Percentiles rank a stretch among this genome's conserved stretches.
Conservation (phyloP, 805 yeast species). For the Nakazawaea peltata region DNA sequence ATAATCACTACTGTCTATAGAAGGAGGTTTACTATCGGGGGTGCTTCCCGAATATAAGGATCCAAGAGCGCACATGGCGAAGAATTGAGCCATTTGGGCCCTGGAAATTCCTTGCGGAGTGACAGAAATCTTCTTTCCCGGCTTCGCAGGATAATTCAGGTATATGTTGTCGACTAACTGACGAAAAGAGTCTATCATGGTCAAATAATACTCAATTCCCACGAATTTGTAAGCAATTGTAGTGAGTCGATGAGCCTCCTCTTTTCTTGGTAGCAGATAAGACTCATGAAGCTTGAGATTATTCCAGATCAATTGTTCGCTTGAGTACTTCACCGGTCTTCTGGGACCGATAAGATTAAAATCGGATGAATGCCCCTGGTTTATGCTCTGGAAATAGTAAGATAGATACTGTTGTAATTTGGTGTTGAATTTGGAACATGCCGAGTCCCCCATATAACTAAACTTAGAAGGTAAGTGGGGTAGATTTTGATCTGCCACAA, state of each 20-base stretch:
- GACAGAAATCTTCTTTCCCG: conserved; percentile 1
- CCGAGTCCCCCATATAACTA: conserved; percentile 10
- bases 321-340: conserved; percentile 1
- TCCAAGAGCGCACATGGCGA: conserved; percentile 10
- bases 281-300: not conserved
- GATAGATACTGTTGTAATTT: conserved; percentile 9
- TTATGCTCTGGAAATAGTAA: not conserved
- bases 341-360: not conserved
- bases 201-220: conserved; percentile 9
- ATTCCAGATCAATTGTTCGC: conserved; percentile 8
- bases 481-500: conserved; percentile 9
- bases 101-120: not conserved
- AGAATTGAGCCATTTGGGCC: conserved; percentile 9
- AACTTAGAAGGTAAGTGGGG: conserved; percentile 2
- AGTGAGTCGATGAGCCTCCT: conserved; percentile 1
- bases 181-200: conserved; percentile 3
- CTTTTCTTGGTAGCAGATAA: conserved; percentile 4
- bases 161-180: conserved; percentile 6
- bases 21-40: too few relatives aligned
- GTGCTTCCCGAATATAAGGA: conserved; percentile 6
- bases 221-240: conserved; percentile 4
- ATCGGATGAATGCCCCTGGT: not conserved
- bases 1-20: too few relatives aligned
- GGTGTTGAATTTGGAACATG: conserved; percentile 10
- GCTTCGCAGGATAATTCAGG: not conserved